Percentiles rank a stretch among this genome's conserved stretches.
Conservation (phyloP, 352 stramenopile species). For the Lagenidium sp. region DNA sequence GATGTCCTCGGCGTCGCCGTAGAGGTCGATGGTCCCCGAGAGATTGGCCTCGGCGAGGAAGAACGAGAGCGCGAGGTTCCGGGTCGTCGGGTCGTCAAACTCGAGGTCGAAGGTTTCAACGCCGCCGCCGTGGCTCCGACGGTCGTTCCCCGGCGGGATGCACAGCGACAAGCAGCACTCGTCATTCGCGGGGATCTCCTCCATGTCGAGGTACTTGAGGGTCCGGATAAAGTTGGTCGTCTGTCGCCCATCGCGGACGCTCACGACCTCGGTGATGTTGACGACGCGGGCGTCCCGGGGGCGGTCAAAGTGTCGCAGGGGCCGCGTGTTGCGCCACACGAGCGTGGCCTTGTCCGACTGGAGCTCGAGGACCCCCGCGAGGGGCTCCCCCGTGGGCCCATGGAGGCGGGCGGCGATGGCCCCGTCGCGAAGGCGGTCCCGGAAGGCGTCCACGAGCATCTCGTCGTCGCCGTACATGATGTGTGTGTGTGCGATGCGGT, state of each 20-base stretch:
- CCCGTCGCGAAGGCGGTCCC: constrained; percentile 54
- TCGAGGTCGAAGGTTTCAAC: constrained; percentile 64
- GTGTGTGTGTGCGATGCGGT: too few relatives aligned
- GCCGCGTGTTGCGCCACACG: constrained; percentile 36
- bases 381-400: constrained; percentile 29
- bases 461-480: constrained; percentile 17
- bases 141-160: neutral
- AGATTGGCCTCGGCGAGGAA: constrained; percentile 44
- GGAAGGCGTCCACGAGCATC: constrained; percentile 28
- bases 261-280: constrained; percentile 37
- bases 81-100: constrained; percentile 40
- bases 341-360: constrained; percentile 56
- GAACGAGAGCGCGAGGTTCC: constrained; percentile 46
- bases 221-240: constrained; percentile 77
- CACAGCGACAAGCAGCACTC: constrained; percentile 65
- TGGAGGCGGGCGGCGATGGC: constrained; percentile 40
- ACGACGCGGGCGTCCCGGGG: constrained; percentile 20
- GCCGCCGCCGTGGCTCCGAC: neutral
- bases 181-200: constrained; percentile 42
- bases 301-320: constrained; percentile 21
- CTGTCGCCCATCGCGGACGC: constrained; percentile 55
- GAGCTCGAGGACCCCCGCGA: constrained; percentile 44
- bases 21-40: constrained; percentile 32
- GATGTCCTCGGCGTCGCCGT: constrained; percentile 33
- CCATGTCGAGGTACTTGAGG: constrained; percentile 59